Evolutionary conservation across 495 filamentous ascomycete genomes (phyloP).

Genomic region (Niebla homalea): DNA sequence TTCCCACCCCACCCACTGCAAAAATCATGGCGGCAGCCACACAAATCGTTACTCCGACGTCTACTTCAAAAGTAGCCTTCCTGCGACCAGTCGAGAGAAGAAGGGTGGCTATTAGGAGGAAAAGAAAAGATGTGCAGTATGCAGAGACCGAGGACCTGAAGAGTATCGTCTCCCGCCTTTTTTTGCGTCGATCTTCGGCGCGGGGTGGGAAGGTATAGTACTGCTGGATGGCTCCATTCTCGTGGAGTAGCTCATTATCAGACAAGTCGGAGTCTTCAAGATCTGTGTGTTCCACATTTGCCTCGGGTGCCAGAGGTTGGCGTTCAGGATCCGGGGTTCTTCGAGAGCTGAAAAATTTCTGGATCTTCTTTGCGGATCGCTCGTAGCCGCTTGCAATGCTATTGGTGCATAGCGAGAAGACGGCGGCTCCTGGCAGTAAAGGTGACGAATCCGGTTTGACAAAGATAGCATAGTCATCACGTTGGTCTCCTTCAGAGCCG

Average conservation of each 20-base stretch:
- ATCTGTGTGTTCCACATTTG: conserved; percentile 5
- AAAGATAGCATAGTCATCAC: conserved; percentile 40
- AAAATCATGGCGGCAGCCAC: conserved; percentile 41
- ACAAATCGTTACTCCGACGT: conserved; percentile 45
- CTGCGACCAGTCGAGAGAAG: conserved; percentile 41
- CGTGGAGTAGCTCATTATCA: not conserved
- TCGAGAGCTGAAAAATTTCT: conserved; percentile 22
- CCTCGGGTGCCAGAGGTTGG: not conserved
- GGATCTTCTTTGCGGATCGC: conserved; percentile 30
- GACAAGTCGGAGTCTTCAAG: conserved; percentile 12
- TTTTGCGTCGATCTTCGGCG: conserved; percentile 16
- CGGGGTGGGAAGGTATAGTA: conserved; percentile 32
- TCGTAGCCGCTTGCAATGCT: conserved; percentile 16
- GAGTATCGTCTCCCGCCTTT: conserved; percentile 33
- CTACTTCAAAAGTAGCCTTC: conserved; percentile 41
- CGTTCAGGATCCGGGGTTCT: not conserved
- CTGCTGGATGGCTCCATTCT: conserved; percentile 9
- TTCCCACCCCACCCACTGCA: conserved; percentile 38
- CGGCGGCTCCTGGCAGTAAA: conserved; percentile 34
- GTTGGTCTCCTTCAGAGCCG: conserved; percentile 39
- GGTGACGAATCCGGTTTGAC: conserved; percentile 38
- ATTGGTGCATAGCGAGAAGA: conserved; percentile 18
- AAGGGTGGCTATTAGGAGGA: conserved; percentile 39
- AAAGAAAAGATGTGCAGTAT: conserved; percentile 33
- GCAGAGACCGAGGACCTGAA: conserved; percentile 29